phyloP scores from a whole-genome alignment of 306 rosid species.

The Carpinus fangiana region DNA sequence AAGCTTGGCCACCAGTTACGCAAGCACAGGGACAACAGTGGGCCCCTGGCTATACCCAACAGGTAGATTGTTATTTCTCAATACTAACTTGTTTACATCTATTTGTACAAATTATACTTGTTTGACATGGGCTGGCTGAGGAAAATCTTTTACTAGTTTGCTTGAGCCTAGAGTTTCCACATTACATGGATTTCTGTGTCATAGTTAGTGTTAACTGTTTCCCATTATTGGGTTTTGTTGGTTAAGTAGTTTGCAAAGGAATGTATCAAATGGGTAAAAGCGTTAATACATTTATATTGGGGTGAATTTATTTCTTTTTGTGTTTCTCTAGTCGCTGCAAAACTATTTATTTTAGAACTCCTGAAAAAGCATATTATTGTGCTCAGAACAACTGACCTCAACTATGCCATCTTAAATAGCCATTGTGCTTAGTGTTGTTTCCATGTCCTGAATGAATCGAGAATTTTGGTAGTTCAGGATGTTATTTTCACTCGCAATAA shows the following conservation, averaged over 20 bases:
- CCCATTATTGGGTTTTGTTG: not conserved
- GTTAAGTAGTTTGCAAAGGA: not conserved
- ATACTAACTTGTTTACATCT: not conserved
- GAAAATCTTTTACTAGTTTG: not conserved
- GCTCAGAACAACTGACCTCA: not conserved
- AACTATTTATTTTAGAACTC: not conserved
- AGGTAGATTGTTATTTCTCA: slow-evolving; percentile 43
- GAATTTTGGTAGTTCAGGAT: not conserved
- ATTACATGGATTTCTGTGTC: not conserved
- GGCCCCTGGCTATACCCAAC: slow-evolving; percentile 87
- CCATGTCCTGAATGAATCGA: not conserved
- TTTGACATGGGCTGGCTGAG: not conserved
- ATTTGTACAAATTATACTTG: not conserved
- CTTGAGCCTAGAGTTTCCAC: not conserved
- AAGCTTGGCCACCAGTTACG: slow-evolving; percentile 89
- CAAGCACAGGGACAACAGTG: slow-evolving; percentile 98
- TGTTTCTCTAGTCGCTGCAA: not conserved
- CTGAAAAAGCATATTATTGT: not conserved
- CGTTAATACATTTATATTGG: not conserved
- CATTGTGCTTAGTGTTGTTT: not conserved
- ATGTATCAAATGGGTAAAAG: not conserved
- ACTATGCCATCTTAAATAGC: not conserved
- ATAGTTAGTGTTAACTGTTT: not conserved
- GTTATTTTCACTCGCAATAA: not conserved
- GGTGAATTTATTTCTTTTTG: not conserved